A percentile compares a stretch with the other conserved stretches of the same genome.
Evolutionary conservation across 23 red algal species (phyloP).

Genomic region (Pyropia haitanensis): DNA sequence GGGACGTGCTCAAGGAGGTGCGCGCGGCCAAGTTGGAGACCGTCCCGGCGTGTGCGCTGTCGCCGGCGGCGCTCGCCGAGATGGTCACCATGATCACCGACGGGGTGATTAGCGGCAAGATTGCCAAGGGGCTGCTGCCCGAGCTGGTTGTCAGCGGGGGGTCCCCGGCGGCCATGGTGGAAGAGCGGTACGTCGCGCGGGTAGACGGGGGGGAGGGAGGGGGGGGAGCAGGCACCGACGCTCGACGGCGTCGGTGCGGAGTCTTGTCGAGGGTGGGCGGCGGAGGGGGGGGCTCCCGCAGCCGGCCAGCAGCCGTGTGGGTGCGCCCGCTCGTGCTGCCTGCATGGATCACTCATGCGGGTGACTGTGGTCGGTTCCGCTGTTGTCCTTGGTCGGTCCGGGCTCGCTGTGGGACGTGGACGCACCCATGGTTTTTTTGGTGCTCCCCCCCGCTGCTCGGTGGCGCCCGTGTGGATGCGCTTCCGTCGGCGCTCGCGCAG

Average conservation of each 20-base stretch:
- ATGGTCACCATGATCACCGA: conserved; percentile 71
- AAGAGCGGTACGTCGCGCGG: conserved; percentile 39
- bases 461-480: too few relatives aligned
- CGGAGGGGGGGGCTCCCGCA: neutral
- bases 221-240: neutral
- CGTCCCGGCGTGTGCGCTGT: conserved; percentile 27
- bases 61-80: conserved; percentile 41
- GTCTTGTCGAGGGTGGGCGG: neutral
- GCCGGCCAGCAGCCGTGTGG: too few relatives aligned
- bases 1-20: conserved; percentile 69
- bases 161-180: conserved; percentile 50
- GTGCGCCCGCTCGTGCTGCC: too few relatives aligned
- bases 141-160: conserved; percentile 58
- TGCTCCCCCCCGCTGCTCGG: too few relatives aligned
- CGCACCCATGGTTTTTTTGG: too few relatives aligned
- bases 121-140: conserved; percentile 69
- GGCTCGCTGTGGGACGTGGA: too few relatives aligned
- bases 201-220: neutral
- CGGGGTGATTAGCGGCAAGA: conserved; percentile 82
- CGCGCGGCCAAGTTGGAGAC: conserved; percentile 38
- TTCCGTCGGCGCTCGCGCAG: conserved; percentile 1
- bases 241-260: too few relatives aligned
- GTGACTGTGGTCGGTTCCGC: too few relatives aligned
- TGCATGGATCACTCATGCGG: too few relatives aligned
- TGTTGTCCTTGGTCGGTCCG: too few relatives aligned